These are phyloP conservation scores for Nakaseomyces sp. DNA, from an alignment of 1,139 yeast genomes.

Conservation along the genomic window DNA sequence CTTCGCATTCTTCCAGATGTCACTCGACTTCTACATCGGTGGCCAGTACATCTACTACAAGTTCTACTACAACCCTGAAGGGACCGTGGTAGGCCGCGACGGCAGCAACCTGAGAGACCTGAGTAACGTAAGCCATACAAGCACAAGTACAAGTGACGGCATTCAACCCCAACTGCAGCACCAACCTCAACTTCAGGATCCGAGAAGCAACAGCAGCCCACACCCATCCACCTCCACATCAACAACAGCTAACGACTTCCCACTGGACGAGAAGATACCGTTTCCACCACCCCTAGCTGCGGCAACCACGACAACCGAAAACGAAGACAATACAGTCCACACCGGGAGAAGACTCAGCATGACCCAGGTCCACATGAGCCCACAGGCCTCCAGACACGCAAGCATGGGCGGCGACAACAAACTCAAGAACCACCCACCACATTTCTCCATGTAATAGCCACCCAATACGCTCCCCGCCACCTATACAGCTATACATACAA, in stretches of 20 bases:
- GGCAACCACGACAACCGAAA: neutral
- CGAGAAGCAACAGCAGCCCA: too few relatives aligned
- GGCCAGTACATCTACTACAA: conserved; percentile 61
- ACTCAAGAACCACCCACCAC: neutral
- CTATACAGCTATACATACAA: too few relatives aligned
- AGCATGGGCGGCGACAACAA: neutral
- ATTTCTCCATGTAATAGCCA: neutral
- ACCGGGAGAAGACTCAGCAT: conserved; percentile 3
- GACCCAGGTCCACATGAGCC: conserved; percentile 4
- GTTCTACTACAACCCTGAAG: conserved; percentile 24
- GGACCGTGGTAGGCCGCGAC: neutral
- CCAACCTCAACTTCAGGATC: too few relatives aligned
- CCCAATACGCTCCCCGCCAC: too few relatives aligned
- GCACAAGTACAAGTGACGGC: neutral
- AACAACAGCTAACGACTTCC: neutral
- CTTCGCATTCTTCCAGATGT: conserved; percentile 77
- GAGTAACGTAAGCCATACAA: neutral
- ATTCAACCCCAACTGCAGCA: too few relatives aligned
- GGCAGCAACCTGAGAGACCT: too few relatives aligned
- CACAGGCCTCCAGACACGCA: conserved; percentile 2
- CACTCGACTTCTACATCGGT: conserved; percentile 66
- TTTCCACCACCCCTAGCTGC: too few relatives aligned
- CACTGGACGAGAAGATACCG: neutral
- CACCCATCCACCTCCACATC: too few relatives aligned
- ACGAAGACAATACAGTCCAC: neutral